A percentile compares a stretch with the other conserved stretches of the same genome.
phyloP scores from a whole-genome alignment of 2,329 filamentous ascomycete genomes.

The Colletotrichum sp. region DNA sequence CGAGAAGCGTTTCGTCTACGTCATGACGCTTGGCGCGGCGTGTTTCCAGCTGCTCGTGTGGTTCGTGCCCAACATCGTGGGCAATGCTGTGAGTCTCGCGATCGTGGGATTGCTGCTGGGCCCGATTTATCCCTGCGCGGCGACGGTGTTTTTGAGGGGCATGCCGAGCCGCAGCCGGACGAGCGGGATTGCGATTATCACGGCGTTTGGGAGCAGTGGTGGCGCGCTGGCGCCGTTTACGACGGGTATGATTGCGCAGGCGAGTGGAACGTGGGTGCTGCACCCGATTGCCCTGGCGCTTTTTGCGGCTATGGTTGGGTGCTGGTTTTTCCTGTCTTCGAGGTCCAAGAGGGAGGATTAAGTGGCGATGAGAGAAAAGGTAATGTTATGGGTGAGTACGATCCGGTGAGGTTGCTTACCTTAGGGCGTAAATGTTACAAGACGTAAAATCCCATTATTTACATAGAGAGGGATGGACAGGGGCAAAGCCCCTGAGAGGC shows the following conservation, averaged over 20 bases:
- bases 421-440: neutral
- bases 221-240: constrained; percentile 71
- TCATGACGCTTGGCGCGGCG: constrained; percentile 64
- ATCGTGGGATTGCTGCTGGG: constrained; percentile 80
- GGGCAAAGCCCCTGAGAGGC: too few species aligned
- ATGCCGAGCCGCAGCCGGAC: constrained; percentile 68
- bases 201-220: constrained; percentile 73
- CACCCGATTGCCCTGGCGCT: constrained; percentile 71
- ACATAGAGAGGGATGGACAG: accelerated
- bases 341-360: neutral
- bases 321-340: constrained; percentile 49
- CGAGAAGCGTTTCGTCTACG: constrained; percentile 72
- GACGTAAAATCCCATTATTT: accelerated
- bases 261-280: constrained; percentile 66
- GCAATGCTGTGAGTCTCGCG: constrained; percentile 70
- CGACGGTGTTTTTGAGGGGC: constrained; percentile 65
- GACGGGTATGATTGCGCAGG: constrained; percentile 68
- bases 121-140: constrained; percentile 78
- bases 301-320: constrained; percentile 68
- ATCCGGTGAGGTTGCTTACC: neutral
- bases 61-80: constrained; percentile 77
- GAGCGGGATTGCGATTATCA: constrained; percentile 70
- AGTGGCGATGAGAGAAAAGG: neutral
- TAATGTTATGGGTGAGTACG: neutral
- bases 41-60: constrained; percentile 79